phyloP scores from a whole-genome alignment of 2,329 filamentous ascomycete species.

The Fusarium agapanthi region DNA sequence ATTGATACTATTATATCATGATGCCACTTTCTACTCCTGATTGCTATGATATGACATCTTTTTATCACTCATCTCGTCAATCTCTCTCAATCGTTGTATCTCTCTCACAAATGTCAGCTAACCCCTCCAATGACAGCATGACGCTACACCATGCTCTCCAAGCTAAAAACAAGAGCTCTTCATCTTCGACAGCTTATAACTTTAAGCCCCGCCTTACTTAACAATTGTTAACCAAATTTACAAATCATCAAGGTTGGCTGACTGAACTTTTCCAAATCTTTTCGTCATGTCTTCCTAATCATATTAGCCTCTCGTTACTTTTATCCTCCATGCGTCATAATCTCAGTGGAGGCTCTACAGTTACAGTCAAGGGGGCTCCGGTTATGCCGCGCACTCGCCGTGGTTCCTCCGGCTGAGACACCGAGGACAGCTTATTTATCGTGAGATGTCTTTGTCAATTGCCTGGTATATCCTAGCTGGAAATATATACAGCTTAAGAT shows the following conservation, averaged over 20 bases:
- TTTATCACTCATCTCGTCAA: background rate
- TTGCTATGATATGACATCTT: background rate
- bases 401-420: conserved; percentile 19
- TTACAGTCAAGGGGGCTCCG: background rate
- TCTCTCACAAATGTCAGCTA: background rate
- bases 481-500: background rate
- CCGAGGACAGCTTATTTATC: background rate
- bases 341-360: background rate
- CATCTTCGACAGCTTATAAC: background rate
- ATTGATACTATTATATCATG: conserved; percentile 21
- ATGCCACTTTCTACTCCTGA: background rate
- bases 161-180: conserved; percentile 16
- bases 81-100: background rate
- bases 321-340: conserved; percentile 12
- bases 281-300: conserved; percentile 39
- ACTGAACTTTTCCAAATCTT: conserved; percentile 12
- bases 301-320: background rate
- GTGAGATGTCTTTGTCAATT: background rate
- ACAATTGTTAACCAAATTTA: conserved; percentile 13
- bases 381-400: conserved; percentile 21
- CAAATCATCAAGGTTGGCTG: conserved; percentile 31
- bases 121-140: conserved; percentile 37
- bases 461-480: background rate
- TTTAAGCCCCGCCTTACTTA: background rate
- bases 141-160: conserved; percentile 18